Conservation (phyloP, 176 grass and related monocot genomes). For the Phoenix dactylifera region DNA sequence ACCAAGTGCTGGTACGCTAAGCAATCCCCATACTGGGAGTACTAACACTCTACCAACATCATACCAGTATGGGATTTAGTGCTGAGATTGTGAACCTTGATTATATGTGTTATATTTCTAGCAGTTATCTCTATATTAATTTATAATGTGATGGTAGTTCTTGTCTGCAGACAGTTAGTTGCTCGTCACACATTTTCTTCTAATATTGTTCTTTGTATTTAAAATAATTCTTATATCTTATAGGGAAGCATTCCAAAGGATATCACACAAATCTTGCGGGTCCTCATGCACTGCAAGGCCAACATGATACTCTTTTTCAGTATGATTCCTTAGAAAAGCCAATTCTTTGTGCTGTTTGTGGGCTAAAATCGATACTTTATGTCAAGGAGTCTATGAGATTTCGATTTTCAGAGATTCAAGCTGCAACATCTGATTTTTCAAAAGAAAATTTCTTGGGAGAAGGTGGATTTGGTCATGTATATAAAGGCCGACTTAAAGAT, state of each 20-base stretch:
- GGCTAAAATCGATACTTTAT: slow-evolving; percentile 53
- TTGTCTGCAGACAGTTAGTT: too few species aligned
- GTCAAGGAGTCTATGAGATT: slow-evolving; percentile 77
- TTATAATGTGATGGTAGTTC: too few species aligned
- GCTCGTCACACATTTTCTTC: too few species aligned
- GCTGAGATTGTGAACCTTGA: too few species aligned
- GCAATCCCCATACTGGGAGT: too few species aligned
- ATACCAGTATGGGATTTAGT: too few species aligned
- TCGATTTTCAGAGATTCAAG: slow-evolving; percentile 49
- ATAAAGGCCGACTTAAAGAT: slow-evolving; percentile 66
- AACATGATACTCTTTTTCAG: slow-evolving; percentile 20
- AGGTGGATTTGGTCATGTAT: slow-evolving; percentile 64
- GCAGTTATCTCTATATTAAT: too few species aligned
- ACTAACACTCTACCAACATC: too few species aligned
- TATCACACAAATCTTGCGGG: not conserved
- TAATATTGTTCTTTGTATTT: too few species aligned
- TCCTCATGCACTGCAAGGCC: not conserved
- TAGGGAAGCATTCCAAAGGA: slow-evolving; percentile 6
- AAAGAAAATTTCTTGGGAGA: slow-evolving; percentile 47
- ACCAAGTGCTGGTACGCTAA: too few species aligned
- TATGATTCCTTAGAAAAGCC: slow-evolving; percentile 42
- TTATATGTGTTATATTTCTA: too few species aligned
- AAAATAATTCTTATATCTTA: not conserved
- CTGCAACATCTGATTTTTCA: slow-evolving; percentile 54
- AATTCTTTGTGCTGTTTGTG: slow-evolving; percentile 45